Evolutionary conservation across 1,284 basidiomycete species (phyloP), one percentile per base, ranked within the genome.

Genomic region (Cutaneotrichosporon sp.): DNA sequence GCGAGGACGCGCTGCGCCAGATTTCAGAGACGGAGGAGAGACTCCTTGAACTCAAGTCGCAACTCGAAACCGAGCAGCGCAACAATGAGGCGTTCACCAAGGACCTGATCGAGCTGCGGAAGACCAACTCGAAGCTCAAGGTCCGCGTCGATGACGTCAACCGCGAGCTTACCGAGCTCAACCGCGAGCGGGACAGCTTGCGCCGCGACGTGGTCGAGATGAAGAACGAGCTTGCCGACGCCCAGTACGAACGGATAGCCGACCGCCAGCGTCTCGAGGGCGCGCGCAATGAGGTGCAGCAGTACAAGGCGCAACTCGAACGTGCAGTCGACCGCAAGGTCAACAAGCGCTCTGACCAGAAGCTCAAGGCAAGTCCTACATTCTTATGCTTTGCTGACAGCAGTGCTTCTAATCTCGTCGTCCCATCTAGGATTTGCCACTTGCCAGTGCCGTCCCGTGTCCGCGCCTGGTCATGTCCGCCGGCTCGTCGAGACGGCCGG

Each of bases 271-370:
- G 71, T 14, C 69, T 78, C 58, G 63, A 71, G 31, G 72, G 70
- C 53, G 73, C 77, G 14, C 72, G 72, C 56, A 69, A 72, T 18
- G 75, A 77, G 60, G 72, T 74, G 5, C 71, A 68, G 10, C 71
- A 68, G 38, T 61, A 74, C 60, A 73, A 72, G 62, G 72, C 72
- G 49, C 72, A 77, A 61, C 60, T 77, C 60, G 76, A 79, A 50
- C 67, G 73, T 65, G 72, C 73, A 49, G 70, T 76, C n/a, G 76
- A 79, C 52, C 64, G 63, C 18, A 76, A 78, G 65, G 76, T 76
- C 42, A 69, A 69, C 56, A 76, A 77, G 69, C 74, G 71, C 63
- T 65, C 69, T 21, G 68, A 69, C 53, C 66, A 70, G 59, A 71
- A 73, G 64, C 69, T 79, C 64, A 78, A 76, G 68, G 79, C 76